phyloP scores from a whole-genome alignment of 371 early-diverging fungal species.

The Cokeromyces recurvatus region DNA sequence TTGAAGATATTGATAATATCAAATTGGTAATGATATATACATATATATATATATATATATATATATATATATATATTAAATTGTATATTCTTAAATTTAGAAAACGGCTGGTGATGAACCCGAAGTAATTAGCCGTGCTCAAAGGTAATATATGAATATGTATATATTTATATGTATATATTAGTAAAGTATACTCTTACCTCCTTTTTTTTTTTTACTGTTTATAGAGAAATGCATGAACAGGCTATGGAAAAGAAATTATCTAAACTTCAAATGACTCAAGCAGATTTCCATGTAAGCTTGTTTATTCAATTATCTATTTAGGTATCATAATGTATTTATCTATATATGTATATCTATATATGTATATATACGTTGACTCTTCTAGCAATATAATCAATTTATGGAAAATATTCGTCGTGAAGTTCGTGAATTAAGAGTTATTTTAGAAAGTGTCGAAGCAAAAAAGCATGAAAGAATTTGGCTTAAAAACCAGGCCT shows the following conservation, averaged over 20 bases:
- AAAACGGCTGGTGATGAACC: constrained; percentile 45
- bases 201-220: too few species aligned
- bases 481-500: constrained; percentile 78
- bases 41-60: neutral
- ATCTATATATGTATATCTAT: too few species aligned
- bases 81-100: constrained; percentile 11
- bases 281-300: constrained; percentile 61
- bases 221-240: constrained; percentile 63
- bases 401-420: constrained; percentile 62
- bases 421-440: constrained; percentile 75
- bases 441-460: constrained; percentile 71
- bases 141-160: too few species aligned
- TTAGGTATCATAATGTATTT: too few species aligned
- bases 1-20: constrained; percentile 61
- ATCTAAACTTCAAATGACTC: constrained; percentile 66
- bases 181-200: too few species aligned
- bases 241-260: constrained; percentile 63
- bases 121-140: constrained; percentile 50
- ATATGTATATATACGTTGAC: too few species aligned
- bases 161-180: too few species aligned
- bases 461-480: constrained; percentile 81
- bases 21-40: constrained; percentile 40
- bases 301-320: too few species aligned
- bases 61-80: neutral
- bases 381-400: constrained; percentile 42